Percentiles rank a stretch among this genome's conserved stretches.
phyloP scores from a whole-genome alignment of 1,284 basidiomycete species.

The Heterobasidion occidentale region DNA sequence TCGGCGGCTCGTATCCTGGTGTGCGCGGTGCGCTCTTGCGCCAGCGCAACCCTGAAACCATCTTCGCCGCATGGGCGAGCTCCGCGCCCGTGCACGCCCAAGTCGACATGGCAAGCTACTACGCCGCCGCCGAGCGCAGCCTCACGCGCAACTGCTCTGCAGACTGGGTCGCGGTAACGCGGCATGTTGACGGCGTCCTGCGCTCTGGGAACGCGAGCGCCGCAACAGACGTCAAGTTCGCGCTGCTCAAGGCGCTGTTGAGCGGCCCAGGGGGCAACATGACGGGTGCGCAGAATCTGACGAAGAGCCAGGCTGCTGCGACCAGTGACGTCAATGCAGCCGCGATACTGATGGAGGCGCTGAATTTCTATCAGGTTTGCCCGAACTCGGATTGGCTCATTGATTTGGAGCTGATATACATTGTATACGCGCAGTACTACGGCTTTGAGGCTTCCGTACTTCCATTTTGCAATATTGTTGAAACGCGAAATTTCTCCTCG shows the following conservation, averaged over 20 bases:
- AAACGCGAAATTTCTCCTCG: conserved; percentile 34
- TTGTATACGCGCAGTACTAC: conserved; percentile 28
- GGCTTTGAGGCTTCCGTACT: conserved; percentile 35
- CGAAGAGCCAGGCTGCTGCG: conserved; percentile 23
- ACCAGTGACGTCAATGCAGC: conserved; percentile 33
- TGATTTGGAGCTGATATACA: background rate
- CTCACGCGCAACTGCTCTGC: conserved; percentile 44
- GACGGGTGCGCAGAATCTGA: conserved; percentile 25
- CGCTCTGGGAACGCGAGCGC: conserved; percentile 23
- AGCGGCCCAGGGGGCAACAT: conserved; percentile 29
- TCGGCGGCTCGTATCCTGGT: conserved; percentile 43
- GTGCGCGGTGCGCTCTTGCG: conserved; percentile 32
- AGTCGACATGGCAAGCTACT: conserved; percentile 43
- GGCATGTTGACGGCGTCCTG: conserved; percentile 33
- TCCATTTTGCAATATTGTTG: conserved; percentile 40
- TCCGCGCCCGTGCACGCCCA: conserved; percentile 43
- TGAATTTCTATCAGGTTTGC: conserved; percentile 40
- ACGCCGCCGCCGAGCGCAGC: conserved; percentile 39
- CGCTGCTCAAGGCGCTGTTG: conserved; percentile 30
- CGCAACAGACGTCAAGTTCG: conserved; percentile 31
- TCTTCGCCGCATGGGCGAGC: conserved; percentile 41
- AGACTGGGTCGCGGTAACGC: conserved; percentile 42
- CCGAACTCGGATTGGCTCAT: background rate
- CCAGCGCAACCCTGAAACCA: conserved; percentile 35
- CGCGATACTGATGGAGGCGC: conserved; percentile 37